phyloP scores from a whole-genome alignment of 2,329 filamentous ascomycete genomes.

The Colletotrichum tofieldiae region DNA sequence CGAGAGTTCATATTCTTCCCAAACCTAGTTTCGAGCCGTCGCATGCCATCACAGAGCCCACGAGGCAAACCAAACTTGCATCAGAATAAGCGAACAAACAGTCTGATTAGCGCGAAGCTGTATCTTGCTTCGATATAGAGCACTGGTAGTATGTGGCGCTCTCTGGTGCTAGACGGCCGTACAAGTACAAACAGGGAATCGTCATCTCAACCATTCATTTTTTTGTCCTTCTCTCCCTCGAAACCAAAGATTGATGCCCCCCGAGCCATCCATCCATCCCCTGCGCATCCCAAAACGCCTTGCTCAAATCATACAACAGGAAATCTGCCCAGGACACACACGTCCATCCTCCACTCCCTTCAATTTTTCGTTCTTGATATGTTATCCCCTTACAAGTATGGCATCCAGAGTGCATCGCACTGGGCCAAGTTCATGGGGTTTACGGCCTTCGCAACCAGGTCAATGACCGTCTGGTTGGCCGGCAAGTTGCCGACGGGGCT shows the following conservation, averaged over 20 bases:
- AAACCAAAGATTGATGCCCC: slow-evolving; percentile 1
- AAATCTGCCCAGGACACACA: neutral
- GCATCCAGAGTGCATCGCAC: slow-evolving; percentile 97
- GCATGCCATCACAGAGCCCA: neutral
- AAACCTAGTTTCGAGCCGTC: neutral
- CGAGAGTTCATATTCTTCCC: neutral
- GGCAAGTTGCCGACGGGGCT: slow-evolving; percentile 85
- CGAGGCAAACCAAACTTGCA: neutral
- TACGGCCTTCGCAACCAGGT: slow-evolving; percentile 91
- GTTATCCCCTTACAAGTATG: slow-evolving; percentile 77
- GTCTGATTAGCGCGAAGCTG: slow-evolving; percentile 29
- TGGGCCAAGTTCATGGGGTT: slow-evolving; percentile 91
- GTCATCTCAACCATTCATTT: slow-evolving; percentile 14
- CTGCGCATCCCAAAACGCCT: slow-evolving; percentile 33
- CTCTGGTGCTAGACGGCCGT: slow-evolving; percentile 14
- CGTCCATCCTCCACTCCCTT: neutral
- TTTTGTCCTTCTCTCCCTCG: slow-evolving; percentile 5
- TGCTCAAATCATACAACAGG: slow-evolving; percentile 37
- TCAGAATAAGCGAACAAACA: neutral
- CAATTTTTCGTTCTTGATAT: neutral
- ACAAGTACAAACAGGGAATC: slow-evolving; percentile 36
- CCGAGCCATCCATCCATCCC: neutral
- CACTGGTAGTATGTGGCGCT: neutral
- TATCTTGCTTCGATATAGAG: neutral
- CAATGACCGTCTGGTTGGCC: slow-evolving; percentile 97